These are phyloP conservation scores for Cicer arietinum DNA, from an alignment of 306 rosid species.

Conservation along the genomic window DNA sequence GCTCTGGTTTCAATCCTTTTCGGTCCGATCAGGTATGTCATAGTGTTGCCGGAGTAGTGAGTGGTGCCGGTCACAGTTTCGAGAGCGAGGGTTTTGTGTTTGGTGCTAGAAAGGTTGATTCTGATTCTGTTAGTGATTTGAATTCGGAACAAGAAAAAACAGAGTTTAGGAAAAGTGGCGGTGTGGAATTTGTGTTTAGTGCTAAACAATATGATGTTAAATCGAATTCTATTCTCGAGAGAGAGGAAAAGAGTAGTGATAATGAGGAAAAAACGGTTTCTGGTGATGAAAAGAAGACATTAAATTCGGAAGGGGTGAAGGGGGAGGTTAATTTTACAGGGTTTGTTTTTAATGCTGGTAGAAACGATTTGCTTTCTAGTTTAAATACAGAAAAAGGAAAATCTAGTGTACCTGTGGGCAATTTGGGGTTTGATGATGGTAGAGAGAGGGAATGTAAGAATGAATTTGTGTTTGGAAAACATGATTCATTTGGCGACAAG, in stretches of 20 bases:
- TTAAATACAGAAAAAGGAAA: conserved; percentile 42
- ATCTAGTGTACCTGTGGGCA: conserved; percentile 33
- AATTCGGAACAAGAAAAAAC: conserved; percentile 40
- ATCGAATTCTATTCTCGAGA: conserved; percentile 31
- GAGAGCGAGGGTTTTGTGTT: conserved; percentile 50
- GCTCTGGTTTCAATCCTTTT: conserved; percentile 54
- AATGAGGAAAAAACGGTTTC: conserved; percentile 28
- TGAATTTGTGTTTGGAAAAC: conserved; percentile 37
- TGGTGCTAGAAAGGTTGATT: conserved; percentile 42
- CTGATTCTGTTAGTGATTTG: conserved; percentile 44
- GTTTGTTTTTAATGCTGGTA: conserved; percentile 51
- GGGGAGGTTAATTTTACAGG: conserved; percentile 24
- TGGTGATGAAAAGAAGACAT: conserved; percentile 39
- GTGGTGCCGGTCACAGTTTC: conserved; percentile 1
- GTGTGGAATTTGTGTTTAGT: conserved; percentile 53
- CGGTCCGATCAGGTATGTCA: conserved; percentile 51
- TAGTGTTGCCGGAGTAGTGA: conserved; percentile 17
- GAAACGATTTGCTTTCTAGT: conserved; percentile 38
- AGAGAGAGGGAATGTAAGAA: conserved; percentile 37
- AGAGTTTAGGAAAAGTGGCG: conserved; percentile 39
- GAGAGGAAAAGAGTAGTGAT: conserved; percentile 12
- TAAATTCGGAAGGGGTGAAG: conserved; percentile 33
- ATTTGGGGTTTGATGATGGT: conserved; percentile 31
- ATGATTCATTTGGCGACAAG: conserved; percentile 46
- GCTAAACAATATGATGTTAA: conserved; percentile 40